A percentile compares a stretch with the other conserved stretches of the same genome.
Evolutionary conservation across 371 early-diverging fungal species (phyloP).

Genomic region (Mortierella sp.): DNA sequence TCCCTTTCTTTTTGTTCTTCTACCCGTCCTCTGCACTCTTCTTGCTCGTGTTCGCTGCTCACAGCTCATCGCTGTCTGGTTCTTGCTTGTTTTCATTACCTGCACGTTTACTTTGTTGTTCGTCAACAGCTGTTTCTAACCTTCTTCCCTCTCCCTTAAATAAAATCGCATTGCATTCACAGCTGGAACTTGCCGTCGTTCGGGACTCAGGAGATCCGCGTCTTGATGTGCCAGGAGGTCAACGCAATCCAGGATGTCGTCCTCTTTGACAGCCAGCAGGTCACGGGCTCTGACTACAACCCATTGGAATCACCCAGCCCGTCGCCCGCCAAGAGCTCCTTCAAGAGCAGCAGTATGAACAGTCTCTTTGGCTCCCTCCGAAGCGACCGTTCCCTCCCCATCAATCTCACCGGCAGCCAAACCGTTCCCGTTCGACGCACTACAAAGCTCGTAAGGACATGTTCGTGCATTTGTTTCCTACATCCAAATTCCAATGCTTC

Average conservation of each 20-base stretch:
- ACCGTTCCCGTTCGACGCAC: constrained; percentile 36
- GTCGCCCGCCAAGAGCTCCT: constrained; percentile 48
- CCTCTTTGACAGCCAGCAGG: constrained; percentile 56
- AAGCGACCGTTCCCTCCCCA: constrained; percentile 40
- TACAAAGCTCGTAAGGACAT: constrained; percentile 31
- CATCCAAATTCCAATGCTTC: no score
- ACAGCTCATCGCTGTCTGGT: neutral
- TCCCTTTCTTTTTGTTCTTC: neutral
- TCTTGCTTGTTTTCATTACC: neutral
- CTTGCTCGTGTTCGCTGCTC: neutral
- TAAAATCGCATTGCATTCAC: neutral
- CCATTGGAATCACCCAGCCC: constrained; percentile 43
- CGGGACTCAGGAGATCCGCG: constrained; percentile 58
- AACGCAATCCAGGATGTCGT: constrained; percentile 57
- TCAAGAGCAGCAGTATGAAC: constrained; percentile 55
- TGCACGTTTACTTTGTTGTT: neutral
- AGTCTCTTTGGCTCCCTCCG: constrained; percentile 46
- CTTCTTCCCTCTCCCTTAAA: neutral
- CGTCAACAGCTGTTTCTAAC: neutral
- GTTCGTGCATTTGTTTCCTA: neutral
- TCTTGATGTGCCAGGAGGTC: constrained; percentile 61
- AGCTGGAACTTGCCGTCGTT: constrained; percentile 60
- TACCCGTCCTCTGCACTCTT: neutral
- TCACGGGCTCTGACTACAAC: constrained; percentile 26
- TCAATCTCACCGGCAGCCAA: constrained; percentile 44